A percentile compares a stretch with the other conserved stretches of the same genome.
These are phyloP conservation scores for Apiotrichum montevideense DNA, from an alignment of 1,284 basidiomycete species.

Conservation along the genomic window DNA sequence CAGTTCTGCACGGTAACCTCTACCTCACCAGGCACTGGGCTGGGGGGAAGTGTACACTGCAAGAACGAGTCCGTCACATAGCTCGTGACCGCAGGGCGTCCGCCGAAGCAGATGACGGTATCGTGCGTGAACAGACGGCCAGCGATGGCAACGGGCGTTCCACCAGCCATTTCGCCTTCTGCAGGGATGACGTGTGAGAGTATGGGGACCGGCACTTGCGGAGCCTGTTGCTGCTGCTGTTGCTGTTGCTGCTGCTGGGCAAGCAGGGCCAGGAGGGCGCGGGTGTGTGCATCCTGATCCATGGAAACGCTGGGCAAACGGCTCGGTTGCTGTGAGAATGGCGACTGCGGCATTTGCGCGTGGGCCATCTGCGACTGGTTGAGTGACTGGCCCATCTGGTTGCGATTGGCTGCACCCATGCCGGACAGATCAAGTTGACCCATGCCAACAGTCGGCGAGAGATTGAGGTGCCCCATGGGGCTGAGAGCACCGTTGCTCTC, in stretches of 20 bases:
- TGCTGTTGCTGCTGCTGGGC: not conserved
- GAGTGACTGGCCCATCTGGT: not conserved
- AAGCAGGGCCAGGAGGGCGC: slow-evolving; percentile 15
- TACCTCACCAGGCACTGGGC: slow-evolving; percentile 76
- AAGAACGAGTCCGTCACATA: slow-evolving; percentile 91
- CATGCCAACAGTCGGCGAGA: slow-evolving; percentile 13
- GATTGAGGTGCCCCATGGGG: slow-evolving; percentile 17
- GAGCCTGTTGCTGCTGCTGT: not conserved
- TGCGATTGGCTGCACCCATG: slow-evolving; percentile 1
- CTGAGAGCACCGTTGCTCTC: slow-evolving; percentile 22
- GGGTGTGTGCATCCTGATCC: slow-evolving; percentile 16
- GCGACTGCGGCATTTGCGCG: slow-evolving; percentile 1
- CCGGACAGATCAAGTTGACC: slow-evolving; percentile 15
- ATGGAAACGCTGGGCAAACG: slow-evolving; percentile 8
- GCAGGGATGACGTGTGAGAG: slow-evolving; percentile 69
- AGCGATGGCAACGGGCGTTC: slow-evolving; percentile 89
- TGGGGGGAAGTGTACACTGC: slow-evolving; percentile 84
- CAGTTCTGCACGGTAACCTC: slow-evolving; percentile 70
- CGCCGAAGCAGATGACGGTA: slow-evolving; percentile 76
- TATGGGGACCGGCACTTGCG: slow-evolving; percentile 30
- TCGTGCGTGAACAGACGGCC: slow-evolving; percentile 71
- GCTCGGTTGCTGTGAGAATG: slow-evolving; percentile 2
- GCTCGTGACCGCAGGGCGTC: slow-evolving; percentile 72
- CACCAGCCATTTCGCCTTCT: slow-evolving; percentile 84
- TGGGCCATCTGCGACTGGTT: not conserved